Evolutionary conservation across 345 rosid genomes (phyloP).

Genomic region (Pugionium dolabratum): DNA sequence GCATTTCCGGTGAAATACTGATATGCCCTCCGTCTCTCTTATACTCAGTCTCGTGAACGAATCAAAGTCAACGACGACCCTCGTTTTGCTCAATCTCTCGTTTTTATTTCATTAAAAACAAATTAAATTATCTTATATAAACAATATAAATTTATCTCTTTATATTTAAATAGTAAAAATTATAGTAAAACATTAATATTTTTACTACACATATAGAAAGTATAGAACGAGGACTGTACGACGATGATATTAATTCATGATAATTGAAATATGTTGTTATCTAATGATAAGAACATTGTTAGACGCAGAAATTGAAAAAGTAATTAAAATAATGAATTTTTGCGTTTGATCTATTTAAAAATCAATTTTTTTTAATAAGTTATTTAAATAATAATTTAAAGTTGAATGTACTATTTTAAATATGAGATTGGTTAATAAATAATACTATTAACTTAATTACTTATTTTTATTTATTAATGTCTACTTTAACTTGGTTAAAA

Average conservation of each 20-base stretch:
- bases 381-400: too few relatives aligned
- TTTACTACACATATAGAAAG: background rate
- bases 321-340: background rate
- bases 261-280: background rate
- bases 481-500: too few relatives aligned
- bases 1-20: background rate
- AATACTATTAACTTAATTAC: too few relatives aligned
- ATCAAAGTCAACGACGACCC: slow-evolving; percentile 33
- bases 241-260: background rate
- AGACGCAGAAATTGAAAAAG: background rate
- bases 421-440: too few relatives aligned
- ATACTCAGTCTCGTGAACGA: background rate
- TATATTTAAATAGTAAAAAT: too few relatives aligned
- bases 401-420: too few relatives aligned
- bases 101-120: background rate
- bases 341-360: too few relatives aligned
- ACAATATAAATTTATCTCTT: too few relatives aligned
- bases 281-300: slow-evolving; percentile 9
- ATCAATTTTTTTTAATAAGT: too few relatives aligned
- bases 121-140: too few relatives aligned
- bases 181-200: too few relatives aligned
- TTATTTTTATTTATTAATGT: too few relatives aligned
- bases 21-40: slow-evolving; percentile 1
- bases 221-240: background rate
- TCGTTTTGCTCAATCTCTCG: background rate